A percentile compares a stretch with the other conserved stretches of the same genome.
Evolutionary conservation across 805 yeast species (phyloP).

Genomic region (Brettanomyces sp.): DNA sequence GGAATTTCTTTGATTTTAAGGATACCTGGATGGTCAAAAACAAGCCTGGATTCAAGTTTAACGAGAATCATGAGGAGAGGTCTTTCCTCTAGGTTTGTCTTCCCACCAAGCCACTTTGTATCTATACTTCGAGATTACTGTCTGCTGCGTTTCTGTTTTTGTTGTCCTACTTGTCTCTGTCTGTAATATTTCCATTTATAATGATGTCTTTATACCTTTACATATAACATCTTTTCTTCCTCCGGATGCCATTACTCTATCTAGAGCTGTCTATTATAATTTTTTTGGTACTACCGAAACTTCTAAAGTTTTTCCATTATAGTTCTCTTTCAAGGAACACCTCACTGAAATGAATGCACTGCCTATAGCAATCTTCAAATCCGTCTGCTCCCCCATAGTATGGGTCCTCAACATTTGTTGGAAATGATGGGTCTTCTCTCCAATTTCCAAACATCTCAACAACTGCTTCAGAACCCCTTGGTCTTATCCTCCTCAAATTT

Average conservation of each 20-base stretch:
- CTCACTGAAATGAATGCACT: slow-evolving; percentile 65
- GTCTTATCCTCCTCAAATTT: slow-evolving; percentile 43
- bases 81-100: slow-evolving; percentile 21
- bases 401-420: slow-evolving; percentile 73
- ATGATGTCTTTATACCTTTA: not conserved
- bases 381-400: slow-evolving; percentile 85
- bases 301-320: not conserved
- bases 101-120: slow-evolving; percentile 35
- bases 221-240: not conserved
- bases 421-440: slow-evolving; percentile 42
- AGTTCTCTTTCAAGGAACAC: slow-evolving; percentile 48
- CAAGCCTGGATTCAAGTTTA: slow-evolving; percentile 30
- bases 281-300: not conserved
- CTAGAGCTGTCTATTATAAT: too few relatives aligned
- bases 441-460: slow-evolving; percentile 76
- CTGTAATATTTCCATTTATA: not conserved
- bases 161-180: not conserved
- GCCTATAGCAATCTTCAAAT: slow-evolving; percentile 70
- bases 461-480: slow-evolving; percentile 37
- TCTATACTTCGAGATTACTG: too few relatives aligned
- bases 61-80: slow-evolving; percentile 6
- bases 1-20: slow-evolving; percentile 74
- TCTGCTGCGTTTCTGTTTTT: not conserved
- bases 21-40: slow-evolving; percentile 39
- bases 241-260: too few relatives aligned